Base-by-base conservation (phyloP, 257 asterid genomes). In the Solanum dulcamara region DNA sequence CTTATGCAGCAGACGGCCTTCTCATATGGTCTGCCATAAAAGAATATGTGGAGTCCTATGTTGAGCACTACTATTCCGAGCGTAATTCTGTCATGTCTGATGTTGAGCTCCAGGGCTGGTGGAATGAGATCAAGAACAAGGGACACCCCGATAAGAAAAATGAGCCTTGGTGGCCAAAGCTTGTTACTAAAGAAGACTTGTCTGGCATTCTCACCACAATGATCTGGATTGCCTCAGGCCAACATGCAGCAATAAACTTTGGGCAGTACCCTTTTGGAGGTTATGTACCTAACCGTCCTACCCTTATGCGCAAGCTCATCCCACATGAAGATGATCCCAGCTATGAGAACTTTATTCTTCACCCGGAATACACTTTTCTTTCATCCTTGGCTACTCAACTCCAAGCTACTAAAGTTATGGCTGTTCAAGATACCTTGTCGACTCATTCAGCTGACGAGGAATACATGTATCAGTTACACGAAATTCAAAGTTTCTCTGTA, bases 191-290 rank as follows among this genome's bases (percentile, higher is more conserved):
- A 62, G 94, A 92, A 62, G 99, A 93, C 85, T 91, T 95, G 80
- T 89, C 95, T 1, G 80, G 85, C 84, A 94, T 95, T 32, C 91
- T 95, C 13, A 84, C 98, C 57, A 95, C 89, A 22, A 95, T 95
- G 85, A 93, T 95, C 57, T 95, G 99, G 99, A 86, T 89, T 8
- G 97, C 97, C 72, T 95, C 99, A n/a, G 98, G 96, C 66, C 98
- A 95, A 88, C 99, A 94, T 70, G 99, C 99, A 37, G 99, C 98
- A n/a, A 91, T 95, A 83, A 95, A 95, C 93, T 94, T 95, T 26
- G 99, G 99, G 53, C 99, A 95, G 83, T 95, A 94, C 60, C 99
- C 99, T 1, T 95, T 94, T 4, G 99, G 98, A 24, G 99, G 98
- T 2, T 95, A 95, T 75, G 92, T 92, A 14, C 99, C 99, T 2